Conservation (phyloP, 805 yeast species). For the Kuraishia ogatae region DNA sequence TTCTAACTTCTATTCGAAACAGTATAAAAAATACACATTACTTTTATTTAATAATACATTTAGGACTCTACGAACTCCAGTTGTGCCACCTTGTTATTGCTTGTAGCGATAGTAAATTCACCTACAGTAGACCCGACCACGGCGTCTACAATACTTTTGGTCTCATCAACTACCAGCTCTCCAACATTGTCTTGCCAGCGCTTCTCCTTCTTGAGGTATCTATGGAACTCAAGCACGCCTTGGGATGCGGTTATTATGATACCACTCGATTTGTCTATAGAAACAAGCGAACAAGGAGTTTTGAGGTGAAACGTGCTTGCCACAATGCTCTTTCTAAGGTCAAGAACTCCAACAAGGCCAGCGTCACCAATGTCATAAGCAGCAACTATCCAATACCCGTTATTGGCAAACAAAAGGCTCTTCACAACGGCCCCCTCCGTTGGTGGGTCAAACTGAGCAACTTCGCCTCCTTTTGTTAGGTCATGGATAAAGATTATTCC, state of each 20-base stretch:
- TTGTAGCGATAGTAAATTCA: neutral
- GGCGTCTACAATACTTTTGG: neutral
- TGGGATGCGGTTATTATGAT: constrained; percentile 8
- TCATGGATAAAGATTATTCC: constrained; percentile 29
- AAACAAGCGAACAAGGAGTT: neutral
- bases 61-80: neutral
- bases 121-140: neutral
- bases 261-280: constrained; percentile 12
- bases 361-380: constrained; percentile 6
- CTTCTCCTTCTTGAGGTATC: constrained; percentile 15
- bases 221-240: constrained; percentile 3
- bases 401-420: constrained; percentile 43
- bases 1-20: too few species aligned
- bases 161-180: neutral
- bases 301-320: neutral
- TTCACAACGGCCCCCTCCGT: constrained; percentile 16
- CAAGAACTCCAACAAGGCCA: constrained; percentile 7
- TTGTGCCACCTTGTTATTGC: neutral
- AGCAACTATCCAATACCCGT: constrained; percentile 55
- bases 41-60: neutral
- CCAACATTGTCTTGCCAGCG: constrained; percentile 7
- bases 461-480: constrained; percentile 27
- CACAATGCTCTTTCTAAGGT: constrained; percentile 13
- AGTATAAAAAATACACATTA: too few species aligned
- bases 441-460: constrained; percentile 21